These are phyloP conservation scores for Mucor velutinosus DNA, from an alignment of 371 early-diverging fungal species.

Conservation along the genomic window DNA sequence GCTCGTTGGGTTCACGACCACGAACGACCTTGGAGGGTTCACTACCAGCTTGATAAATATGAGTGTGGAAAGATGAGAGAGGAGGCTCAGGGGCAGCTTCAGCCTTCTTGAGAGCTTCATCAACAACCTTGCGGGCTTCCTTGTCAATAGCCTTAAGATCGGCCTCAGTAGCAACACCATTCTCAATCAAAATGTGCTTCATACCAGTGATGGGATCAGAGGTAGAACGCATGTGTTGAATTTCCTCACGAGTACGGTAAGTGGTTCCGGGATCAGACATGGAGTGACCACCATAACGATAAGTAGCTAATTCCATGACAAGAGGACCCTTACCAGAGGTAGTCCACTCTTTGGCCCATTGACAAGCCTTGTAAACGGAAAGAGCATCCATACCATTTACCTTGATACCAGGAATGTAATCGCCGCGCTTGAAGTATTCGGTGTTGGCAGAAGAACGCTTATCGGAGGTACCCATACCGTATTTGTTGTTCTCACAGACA, in stretches of 20 bases:
- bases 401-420: constrained; percentile 95
- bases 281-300: constrained; percentile 99
- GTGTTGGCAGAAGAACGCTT: constrained; percentile 90
- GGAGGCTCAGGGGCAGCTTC: constrained; percentile 86
- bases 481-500: constrained; percentile 99
- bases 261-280: constrained; percentile 99
- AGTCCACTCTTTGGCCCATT: constrained; percentile 88
- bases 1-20: constrained; percentile 79
- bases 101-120: constrained; percentile 83
- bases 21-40: constrained; percentile 71
- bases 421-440: constrained; percentile 95
- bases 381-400: constrained; percentile 96
- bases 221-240: constrained; percentile 94
- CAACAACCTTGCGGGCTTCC: constrained; percentile 83
- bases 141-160: constrained; percentile 94
- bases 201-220: constrained; percentile 93
- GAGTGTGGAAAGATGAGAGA: constrained; percentile 72
- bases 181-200: constrained; percentile 79
- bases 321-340: constrained; percentile 90
- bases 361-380: constrained; percentile 87
- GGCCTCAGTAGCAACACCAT: constrained; percentile 76
- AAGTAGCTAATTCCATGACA: constrained; percentile 96
- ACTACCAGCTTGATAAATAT: constrained; percentile 82
- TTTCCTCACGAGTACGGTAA: constrained; percentile 97
- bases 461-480: constrained; percentile 99